These are phyloP conservation scores for Agroathelia rolfsii DNA, from an alignment of 1,284 basidiomycete species.

Conservation along the genomic window DNA sequence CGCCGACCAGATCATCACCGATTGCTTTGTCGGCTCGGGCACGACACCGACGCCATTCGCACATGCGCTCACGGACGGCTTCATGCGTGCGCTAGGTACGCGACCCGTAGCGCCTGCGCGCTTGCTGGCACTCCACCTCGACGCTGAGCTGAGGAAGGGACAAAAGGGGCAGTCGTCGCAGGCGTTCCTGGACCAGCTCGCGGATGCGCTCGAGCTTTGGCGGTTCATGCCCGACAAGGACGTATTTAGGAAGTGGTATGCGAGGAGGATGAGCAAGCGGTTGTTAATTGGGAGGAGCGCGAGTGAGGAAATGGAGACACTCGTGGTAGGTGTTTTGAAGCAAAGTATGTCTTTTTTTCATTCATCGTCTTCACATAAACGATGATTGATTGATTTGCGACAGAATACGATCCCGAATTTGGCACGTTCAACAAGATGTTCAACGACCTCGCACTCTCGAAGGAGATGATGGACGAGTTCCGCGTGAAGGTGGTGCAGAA, in stretches of 20 bases:
- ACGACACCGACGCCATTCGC: conserved; percentile 28
- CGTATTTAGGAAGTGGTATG: conserved; percentile 93
- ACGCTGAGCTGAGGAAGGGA: conserved; percentile 78
- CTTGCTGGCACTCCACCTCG: conserved; percentile 88
- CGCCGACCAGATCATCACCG: conserved; percentile 40
- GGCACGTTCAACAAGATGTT: conserved; percentile 88
- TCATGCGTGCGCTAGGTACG: conserved; percentile 73
- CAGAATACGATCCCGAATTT: conserved; percentile 84
- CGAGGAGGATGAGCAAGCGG: conserved; percentile 81
- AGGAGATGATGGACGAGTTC: conserved; percentile 57
- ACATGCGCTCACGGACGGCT: conserved; percentile 65
- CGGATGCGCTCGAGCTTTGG: conserved; percentile 77
- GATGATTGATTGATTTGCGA: conserved; percentile 1
- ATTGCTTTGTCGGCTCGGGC: conserved; percentile 31
- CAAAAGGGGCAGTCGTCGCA: conserved; percentile 66
- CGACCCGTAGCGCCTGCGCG: conserved; percentile 87
- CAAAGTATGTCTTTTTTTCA: conserved; percentile 45
- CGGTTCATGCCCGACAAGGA: conserved; percentile 88
- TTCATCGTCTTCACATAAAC: not conserved
- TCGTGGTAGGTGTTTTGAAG: conserved; percentile 83
- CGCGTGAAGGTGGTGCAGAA: conserved; percentile 21
- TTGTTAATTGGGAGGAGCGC: conserved; percentile 82
- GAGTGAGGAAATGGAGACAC: conserved; percentile 85
- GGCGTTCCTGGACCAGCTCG: conserved; percentile 62
- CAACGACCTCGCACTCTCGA: conserved; percentile 70